These are phyloP conservation scores for Beauveria australis DNA, from an alignment of 2,329 filamentous ascomycete species.

Conservation along the genomic window DNA sequence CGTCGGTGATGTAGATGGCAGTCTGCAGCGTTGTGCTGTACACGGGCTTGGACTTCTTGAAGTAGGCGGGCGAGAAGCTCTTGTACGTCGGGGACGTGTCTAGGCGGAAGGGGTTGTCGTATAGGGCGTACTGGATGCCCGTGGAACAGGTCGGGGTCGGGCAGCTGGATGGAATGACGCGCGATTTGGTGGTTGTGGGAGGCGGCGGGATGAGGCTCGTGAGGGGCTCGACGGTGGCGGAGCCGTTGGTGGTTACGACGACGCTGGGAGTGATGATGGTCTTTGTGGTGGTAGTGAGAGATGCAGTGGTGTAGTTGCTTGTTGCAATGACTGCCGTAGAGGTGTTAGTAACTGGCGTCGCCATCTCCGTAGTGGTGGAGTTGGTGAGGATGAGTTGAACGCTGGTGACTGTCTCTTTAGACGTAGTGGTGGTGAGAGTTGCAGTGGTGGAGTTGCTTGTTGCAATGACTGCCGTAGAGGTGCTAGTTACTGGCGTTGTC, in stretches of 20 bases:
- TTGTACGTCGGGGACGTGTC: conserved; percentile 1
- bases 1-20: conserved; percentile 7
- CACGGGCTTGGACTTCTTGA: background rate
- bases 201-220: background rate
- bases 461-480: too few species aligned
- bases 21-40: background rate
- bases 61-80: conserved; percentile 3
- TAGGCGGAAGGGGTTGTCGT: background rate
- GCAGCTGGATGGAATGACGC: background rate
- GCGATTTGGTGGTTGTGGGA: background rate
- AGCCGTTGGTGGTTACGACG: background rate
- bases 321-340: too few species aligned
- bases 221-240: background rate
- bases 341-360: too few species aligned
- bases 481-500: too few species aligned
- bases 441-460: too few species aligned
- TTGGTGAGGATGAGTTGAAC: too few species aligned
- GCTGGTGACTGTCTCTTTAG: too few species aligned
- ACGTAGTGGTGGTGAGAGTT: background rate
- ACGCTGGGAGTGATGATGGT: background rate
- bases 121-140: conserved; percentile 3
- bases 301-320: too few species aligned
- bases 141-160: conserved; percentile 3
- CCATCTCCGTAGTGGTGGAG: too few species aligned
- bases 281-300: background rate